These are phyloP conservation scores for Tieghemiomyces parasiticus DNA, from an alignment of 192 early-diverging fungal species.

Conservation along the genomic window DNA sequence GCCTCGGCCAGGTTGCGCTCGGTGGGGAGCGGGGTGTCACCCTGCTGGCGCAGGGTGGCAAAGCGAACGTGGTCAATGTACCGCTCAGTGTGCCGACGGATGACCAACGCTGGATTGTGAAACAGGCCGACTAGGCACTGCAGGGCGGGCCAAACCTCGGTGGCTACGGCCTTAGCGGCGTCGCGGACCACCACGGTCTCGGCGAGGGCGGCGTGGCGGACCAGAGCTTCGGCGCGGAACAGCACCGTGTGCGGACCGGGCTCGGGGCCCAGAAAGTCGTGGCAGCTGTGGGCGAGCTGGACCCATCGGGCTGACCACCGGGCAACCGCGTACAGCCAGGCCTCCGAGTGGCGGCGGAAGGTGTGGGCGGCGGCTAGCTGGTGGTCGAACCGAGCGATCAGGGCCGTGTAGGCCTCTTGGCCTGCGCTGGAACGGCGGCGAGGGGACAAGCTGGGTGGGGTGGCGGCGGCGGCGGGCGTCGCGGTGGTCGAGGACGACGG, in stretches of 20 bases:
- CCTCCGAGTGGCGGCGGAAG: not conserved
- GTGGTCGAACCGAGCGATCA: not conserved
- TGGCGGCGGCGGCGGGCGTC: too few relatives aligned
- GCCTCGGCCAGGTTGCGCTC: not conserved
- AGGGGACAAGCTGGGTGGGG: too few relatives aligned
- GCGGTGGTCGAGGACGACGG: too few relatives aligned
- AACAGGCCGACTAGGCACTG: slow-evolving; percentile 5
- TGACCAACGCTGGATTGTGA: slow-evolving; percentile 6
- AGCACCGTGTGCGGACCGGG: not conserved
- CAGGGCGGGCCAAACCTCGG: not conserved
- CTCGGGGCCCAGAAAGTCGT: not conserved
- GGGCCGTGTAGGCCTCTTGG: not conserved
- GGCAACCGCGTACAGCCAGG: not conserved
- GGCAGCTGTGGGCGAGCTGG: not conserved
- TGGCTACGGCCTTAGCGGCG: not conserved
- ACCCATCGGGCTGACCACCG: not conserved
- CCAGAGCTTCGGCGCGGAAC: too few relatives aligned
- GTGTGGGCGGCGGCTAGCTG: not conserved
- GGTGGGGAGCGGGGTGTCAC: not conserved
- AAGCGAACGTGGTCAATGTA: not conserved
- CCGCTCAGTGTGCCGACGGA: not conserved
- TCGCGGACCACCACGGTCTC: not conserved
- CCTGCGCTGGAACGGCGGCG: too few relatives aligned
- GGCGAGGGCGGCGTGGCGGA: too few relatives aligned
- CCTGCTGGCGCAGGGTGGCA: not conserved